These are phyloP conservation scores for Colletotrichum graminicola DNA, from an alignment of 2,329 filamentous ascomycete species.

Conservation along the genomic window DNA sequence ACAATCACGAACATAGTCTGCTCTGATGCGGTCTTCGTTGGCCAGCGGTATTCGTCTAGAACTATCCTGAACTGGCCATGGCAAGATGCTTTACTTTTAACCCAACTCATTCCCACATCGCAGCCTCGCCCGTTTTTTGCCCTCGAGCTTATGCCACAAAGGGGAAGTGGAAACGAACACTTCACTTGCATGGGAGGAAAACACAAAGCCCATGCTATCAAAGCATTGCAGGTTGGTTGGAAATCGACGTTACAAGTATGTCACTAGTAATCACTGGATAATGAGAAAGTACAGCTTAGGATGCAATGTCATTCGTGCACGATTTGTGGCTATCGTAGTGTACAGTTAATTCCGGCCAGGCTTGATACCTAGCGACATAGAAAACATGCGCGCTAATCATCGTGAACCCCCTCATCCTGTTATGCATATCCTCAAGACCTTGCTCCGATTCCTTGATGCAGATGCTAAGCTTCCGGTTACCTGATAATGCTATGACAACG, in stretches of 20 bases:
- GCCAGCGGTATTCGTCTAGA: no score
- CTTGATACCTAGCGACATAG: slow-evolving; percentile 2
- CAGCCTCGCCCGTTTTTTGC: no score
- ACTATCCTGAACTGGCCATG: no score
- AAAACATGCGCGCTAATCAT: slow-evolving; percentile 2
- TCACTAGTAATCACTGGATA: background rate
- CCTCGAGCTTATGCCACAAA: no score
- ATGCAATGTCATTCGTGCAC: slow-evolving; percentile 24
- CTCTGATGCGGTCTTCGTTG: background rate
- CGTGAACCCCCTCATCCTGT: background rate
- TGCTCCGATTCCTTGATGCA: slow-evolving; percentile 25
- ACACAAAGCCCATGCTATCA: background rate
- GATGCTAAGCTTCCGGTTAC: slow-evolving; percentile 23
- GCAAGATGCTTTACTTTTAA: no score
- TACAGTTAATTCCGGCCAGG: slow-evolving; percentile 21
- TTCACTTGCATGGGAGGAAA: no score
- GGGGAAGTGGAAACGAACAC: background rate
- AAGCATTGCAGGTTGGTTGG: background rate
- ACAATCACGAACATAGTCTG: no score
- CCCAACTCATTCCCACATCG: no score
- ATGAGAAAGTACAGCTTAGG: background rate
- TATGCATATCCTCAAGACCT: slow-evolving; percentile 27
- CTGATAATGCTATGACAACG: slow-evolving; percentile 36
- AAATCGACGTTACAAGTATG: background rate
- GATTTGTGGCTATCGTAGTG: slow-evolving; percentile 26